Percentiles rank a stretch among this genome's conserved stretches.
These are phyloP conservation scores for Phytophthora pinifolia DNA, from an alignment of 352 stramenopile species.

Conservation along the genomic window DNA sequence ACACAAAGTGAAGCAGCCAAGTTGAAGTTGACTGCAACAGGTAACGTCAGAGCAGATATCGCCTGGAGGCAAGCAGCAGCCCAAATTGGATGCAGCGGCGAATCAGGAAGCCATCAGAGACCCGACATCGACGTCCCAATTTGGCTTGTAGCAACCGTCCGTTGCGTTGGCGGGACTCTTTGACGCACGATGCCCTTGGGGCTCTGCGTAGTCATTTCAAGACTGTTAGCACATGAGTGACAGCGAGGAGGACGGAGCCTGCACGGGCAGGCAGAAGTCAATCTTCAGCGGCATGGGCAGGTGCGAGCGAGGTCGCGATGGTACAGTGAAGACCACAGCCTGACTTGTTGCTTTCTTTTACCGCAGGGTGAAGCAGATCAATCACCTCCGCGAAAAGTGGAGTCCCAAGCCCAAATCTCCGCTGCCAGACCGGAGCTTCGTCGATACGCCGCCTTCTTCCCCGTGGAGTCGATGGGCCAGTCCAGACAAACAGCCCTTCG, in stretches of 20 bases:
- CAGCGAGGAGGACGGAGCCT: conserved; percentile 37
- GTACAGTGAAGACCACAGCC: background rate
- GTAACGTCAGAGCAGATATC: no score
- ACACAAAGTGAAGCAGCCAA: no score
- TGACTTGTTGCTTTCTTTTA: background rate
- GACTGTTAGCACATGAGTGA: conserved; percentile 35
- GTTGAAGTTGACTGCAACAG: no score
- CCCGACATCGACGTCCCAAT: conserved; percentile 11
- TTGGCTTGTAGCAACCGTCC: conserved; percentile 11
- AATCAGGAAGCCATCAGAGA: no score
- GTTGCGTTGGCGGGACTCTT: conserved; percentile 1
- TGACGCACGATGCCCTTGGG: conserved; percentile 10
- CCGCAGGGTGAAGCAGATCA: conserved; percentile 49
- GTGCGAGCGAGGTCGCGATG: background rate
- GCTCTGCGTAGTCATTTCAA: conserved; percentile 15
- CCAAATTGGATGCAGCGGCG: no score
- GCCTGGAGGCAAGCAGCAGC: no score
- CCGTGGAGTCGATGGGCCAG: conserved; percentile 14
- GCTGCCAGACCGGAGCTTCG: conserved; percentile 16
- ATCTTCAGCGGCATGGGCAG: conserved; percentile 53
- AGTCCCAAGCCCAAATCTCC: conserved; percentile 29
- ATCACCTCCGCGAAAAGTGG: conserved; percentile 58
- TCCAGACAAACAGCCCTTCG: conserved; percentile 15
- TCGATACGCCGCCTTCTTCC: conserved; percentile 20
- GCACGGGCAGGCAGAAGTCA: conserved; percentile 38